Base-by-base conservation (phyloP, 1,284 basidiomycete genomes). In the Cryptococcus sp. region DNA sequence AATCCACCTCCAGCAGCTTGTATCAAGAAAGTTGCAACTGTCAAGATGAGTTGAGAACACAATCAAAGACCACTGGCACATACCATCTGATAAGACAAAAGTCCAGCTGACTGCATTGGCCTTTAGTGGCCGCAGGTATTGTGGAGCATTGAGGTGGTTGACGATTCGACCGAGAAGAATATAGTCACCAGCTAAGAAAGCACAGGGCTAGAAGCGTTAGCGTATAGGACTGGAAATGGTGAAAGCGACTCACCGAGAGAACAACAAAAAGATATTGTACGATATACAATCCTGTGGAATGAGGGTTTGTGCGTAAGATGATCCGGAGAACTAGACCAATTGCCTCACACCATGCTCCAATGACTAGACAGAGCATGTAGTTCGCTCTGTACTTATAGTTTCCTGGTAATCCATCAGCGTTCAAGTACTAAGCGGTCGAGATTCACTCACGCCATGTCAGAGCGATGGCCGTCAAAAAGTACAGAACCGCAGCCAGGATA, bases 131-230 rank as follows among this genome's bases (percentile, higher is more conserved):
- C 64, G 69, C n/a, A 87, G 73, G 59, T 86, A 80, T 37, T 78
- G 57, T 54, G 81, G 78, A 49, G 79, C 80, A 47, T 79, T 68
- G 2, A 87, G 71, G 65, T 83, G 78, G 31, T 72, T 73, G 10
- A 84, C 82, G 14, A 89, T 70, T 32, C 83, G 81, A 4, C 86
- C 85, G 8, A 88, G 79, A 5, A 87, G 76, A 56, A 87, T 79
- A 62, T 88, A 88, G 66, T 86, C 81, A 32, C 84, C 83, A 6
- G 86, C 86, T 55, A 88, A 83, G 76, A 88, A 88, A n/a, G 85
- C 85, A 62, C 87, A 88, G 8, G 87, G 85, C 80, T 82, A 53
- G 13, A 35, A 11, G 36, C 23, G 23, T 41, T 3, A 54, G 46
- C 11, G 42, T 23, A 42, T 30, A 30, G 13, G 33, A 37, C n/a